Evolutionary conservation across 306 rosid species (phyloP).

Genomic region (Alnus rubra): DNA sequence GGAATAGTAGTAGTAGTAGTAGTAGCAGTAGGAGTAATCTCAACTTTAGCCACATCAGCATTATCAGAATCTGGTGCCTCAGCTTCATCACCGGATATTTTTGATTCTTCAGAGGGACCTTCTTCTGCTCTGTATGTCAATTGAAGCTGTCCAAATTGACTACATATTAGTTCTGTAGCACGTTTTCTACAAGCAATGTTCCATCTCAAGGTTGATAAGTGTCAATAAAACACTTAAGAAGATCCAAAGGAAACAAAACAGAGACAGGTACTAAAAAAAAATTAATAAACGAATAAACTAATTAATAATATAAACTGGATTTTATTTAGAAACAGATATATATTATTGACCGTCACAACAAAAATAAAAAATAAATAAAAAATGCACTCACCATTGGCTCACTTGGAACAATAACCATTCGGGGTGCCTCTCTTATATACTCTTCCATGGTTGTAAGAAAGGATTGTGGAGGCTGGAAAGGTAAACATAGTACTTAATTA

Average conservation of each 20-base stretch:
- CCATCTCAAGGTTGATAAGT: constrained; percentile 7
- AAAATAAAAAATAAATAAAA: constrained; percentile 1
- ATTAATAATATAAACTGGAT: neutral
- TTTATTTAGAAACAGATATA: neutral
- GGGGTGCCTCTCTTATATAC: constrained; percentile 92
- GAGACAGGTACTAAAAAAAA: neutral
- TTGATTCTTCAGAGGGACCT: constrained; percentile 54
- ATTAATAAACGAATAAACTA: neutral
- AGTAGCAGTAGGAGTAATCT: constrained; percentile 40
- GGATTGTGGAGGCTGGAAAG: constrained; percentile 89
- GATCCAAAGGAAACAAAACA: neutral
- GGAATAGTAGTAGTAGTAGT: constrained; percentile 53
- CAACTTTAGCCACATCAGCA: constrained; percentile 47
- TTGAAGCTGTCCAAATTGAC: constrained; percentile 65
- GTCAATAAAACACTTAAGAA: neutral
- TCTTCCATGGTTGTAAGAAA: constrained; percentile 96
- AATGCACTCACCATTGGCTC: constrained; percentile 82
- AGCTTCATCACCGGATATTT: constrained; percentile 59
- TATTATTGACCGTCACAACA: neutral
- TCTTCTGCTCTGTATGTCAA: constrained; percentile 92
- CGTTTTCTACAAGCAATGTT: constrained; percentile 8
- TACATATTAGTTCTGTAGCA: constrained; percentile 26
- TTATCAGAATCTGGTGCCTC: constrained; percentile 56
- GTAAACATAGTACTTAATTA: constrained; percentile 18
- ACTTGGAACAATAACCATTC: constrained; percentile 71